phyloP scores from a whole-genome alignment of 176 grass and related monocot genomes.

The Ensete glaucum region DNA sequence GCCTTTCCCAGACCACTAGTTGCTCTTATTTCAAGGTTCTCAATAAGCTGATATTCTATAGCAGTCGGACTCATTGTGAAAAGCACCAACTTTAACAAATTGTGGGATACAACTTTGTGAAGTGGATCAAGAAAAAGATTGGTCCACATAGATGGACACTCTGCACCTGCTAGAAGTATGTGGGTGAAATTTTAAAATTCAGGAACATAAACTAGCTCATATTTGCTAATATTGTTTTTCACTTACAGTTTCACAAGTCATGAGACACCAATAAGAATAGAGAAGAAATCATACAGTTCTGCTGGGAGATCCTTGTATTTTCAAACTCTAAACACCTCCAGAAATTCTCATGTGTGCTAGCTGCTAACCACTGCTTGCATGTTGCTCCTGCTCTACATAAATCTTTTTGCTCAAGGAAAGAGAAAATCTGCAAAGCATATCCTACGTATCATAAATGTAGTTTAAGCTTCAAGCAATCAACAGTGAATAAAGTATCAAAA shows the following conservation, averaged over 20 bases:
- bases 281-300: slow-evolving; percentile 58
- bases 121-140: background rate
- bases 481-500: slow-evolving; percentile 6
- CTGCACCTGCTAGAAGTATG: background rate
- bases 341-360: slow-evolving; percentile 75
- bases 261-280: background rate
- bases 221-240: background rate
- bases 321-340: slow-evolving; percentile 88
- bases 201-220: background rate
- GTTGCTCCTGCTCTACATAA: slow-evolving; percentile 73
- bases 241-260: background rate
- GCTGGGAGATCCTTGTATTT: slow-evolving; percentile 60
- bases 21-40: too few species aligned
- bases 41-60: too few species aligned
- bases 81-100: too few species aligned
- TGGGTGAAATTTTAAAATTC: background rate
- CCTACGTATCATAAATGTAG: slow-evolving; percentile 16
- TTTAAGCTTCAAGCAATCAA: slow-evolving; percentile 16
- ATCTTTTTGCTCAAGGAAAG: slow-evolving; percentile 81
- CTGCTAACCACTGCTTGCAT: slow-evolving; percentile 68
- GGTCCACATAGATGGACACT: background rate
- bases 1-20: too few species aligned
- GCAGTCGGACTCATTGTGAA: too few species aligned
- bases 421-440: slow-evolving; percentile 61
- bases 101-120: background rate